Evolutionary conservation across 2,329 filamentous ascomycete species (phyloP).

Genomic region (Bipolaris cookei): DNA sequence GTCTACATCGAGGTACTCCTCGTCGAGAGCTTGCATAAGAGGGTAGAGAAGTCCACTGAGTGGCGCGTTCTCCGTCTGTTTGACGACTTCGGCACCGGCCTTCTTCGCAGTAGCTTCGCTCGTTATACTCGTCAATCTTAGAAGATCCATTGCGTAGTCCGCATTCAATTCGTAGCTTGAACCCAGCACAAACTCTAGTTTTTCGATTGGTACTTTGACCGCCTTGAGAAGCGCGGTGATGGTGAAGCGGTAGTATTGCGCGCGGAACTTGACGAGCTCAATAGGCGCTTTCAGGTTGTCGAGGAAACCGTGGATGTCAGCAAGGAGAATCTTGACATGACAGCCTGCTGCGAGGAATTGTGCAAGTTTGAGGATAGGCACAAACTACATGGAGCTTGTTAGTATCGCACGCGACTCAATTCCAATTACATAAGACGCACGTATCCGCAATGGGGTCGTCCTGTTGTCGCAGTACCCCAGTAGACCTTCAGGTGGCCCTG

Average conservation of each 20-base stretch:
- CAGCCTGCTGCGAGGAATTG: conserved; percentile 86
- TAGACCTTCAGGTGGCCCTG: conserved; percentile 75
- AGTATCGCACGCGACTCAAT: conserved; percentile 11
- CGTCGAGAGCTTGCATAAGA: conserved; percentile 87
- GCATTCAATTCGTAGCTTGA: conserved; percentile 75
- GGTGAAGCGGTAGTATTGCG: conserved; percentile 79
- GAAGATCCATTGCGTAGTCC: conserved; percentile 86
- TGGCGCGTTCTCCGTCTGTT: conserved; percentile 80
- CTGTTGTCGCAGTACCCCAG: conserved; percentile 87
- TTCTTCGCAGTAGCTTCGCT: conserved; percentile 85
- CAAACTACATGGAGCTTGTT: conserved; percentile 59
- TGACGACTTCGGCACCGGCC: conserved; percentile 92
- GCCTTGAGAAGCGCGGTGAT: conserved; percentile 78
- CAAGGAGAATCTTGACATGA: conserved; percentile 78
- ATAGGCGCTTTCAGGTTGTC: conserved; percentile 86
- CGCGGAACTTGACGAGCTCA: conserved; percentile 82
- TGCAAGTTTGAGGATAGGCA: conserved; percentile 86
- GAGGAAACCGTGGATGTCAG: conserved; percentile 71
- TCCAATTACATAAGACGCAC: conserved; percentile 23
- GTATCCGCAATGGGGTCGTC: conserved; percentile 88
- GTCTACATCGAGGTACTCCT: conserved; percentile 81
- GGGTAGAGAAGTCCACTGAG: conserved; percentile 81
- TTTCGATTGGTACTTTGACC: conserved; percentile 78
- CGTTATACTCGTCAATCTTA: conserved; percentile 72
- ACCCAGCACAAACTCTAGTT: conserved; percentile 83